phyloP scores from a whole-genome alignment of 306 rosid species.

The Erythrophleum fordii region DNA sequence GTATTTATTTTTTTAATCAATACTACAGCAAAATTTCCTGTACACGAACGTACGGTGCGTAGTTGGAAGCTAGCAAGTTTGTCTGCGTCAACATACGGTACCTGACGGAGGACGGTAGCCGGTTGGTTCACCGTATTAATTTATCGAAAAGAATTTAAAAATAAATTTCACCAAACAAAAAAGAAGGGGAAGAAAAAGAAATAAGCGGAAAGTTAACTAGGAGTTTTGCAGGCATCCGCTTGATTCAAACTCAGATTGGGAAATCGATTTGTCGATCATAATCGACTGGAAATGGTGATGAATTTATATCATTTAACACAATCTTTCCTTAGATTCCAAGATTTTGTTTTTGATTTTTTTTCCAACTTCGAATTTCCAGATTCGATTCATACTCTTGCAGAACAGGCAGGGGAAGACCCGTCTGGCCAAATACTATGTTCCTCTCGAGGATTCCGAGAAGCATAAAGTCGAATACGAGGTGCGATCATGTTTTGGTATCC shows the following conservation, averaged over 20 bases:
- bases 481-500: conserved; percentile 22
- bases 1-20: too few species aligned
- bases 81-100: neutral
- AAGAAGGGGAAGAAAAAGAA: neutral
- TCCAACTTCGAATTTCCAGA: conserved; percentile 58
- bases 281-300: conserved; percentile 38
- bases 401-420: conserved; percentile 87
- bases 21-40: too few species aligned
- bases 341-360: conserved; percentile 13
- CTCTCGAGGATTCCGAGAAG: conserved; percentile 82
- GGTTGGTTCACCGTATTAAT: neutral
- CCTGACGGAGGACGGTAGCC: neutral
- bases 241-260: neutral
- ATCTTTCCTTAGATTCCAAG: neutral
- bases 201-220: neutral
- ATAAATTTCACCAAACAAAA: neutral
- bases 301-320: neutral
- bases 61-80: neutral
- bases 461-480: conserved; percentile 99
- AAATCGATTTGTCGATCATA: neutral
- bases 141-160: neutral
- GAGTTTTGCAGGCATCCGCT: neutral
- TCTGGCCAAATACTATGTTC: conserved; percentile 73
- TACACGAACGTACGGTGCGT: too few species aligned
- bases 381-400: conserved; percentile 95